Evolutionary conservation across 208 protist genomes (phyloP).

Genomic region (Trypanosoma boissoni): DNA sequence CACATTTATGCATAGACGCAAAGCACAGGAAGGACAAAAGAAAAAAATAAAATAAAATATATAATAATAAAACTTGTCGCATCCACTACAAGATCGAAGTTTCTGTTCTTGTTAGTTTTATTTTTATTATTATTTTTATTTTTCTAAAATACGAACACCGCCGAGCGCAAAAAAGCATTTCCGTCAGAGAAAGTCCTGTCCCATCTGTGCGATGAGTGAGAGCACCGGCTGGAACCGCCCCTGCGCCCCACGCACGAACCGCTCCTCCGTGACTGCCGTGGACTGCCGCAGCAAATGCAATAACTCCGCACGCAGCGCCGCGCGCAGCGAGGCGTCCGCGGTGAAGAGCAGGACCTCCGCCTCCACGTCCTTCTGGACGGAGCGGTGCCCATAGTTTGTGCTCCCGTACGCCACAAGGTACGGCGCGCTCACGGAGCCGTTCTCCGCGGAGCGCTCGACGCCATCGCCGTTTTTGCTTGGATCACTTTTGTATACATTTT

Average conservation of each 20-base stretch:
- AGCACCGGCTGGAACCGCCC: constrained; percentile 79
- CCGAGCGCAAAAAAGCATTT: constrained; percentile 1
- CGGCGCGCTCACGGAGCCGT: constrained; percentile 26
- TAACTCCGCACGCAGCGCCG: constrained; percentile 56
- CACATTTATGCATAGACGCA: background rate
- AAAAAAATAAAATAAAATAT: constrained; percentile 8
- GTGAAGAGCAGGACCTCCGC: constrained; percentile 67
- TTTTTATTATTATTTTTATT: no score
- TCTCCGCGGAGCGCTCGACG: background rate
- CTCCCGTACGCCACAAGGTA: constrained; percentile 83
- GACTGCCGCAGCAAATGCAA: constrained; percentile 48
- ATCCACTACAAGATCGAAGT: no score
- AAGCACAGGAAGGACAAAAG: background rate
- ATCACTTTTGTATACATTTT: background rate
- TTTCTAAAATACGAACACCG: constrained; percentile 14
- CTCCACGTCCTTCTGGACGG: constrained; percentile 84
- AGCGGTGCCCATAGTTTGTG: constrained; percentile 88
- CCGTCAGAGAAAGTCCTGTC: constrained; percentile 65
- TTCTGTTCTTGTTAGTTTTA: no score
- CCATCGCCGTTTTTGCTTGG: background rate
- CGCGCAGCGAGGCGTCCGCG: constrained; percentile 43
- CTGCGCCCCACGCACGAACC: constrained; percentile 44
- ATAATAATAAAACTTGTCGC: no score
- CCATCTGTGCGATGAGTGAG: constrained; percentile 68
- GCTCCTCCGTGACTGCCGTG: constrained; percentile 40